Conservation (phyloP, 768 basidiomycete genomes). For the Phlegmacium glaucopus region DNA sequence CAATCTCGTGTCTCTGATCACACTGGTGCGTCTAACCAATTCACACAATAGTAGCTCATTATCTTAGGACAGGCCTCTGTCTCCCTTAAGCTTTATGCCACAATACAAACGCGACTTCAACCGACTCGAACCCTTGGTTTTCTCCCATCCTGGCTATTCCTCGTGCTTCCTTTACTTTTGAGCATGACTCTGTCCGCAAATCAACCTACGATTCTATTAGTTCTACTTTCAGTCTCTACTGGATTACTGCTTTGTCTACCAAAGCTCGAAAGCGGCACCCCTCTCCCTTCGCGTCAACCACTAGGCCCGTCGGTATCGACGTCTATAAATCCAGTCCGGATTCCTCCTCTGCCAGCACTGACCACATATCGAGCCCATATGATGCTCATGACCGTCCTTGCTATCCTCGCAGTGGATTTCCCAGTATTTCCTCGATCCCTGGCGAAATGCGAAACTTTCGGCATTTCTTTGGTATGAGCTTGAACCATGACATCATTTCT, state of each 20-base stretch:
- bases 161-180: slow-evolving; percentile 76
- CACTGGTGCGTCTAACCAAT: slow-evolving; percentile 24
- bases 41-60: not conserved
- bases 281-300: slow-evolving; percentile 46
- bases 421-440: slow-evolving; percentile 83
- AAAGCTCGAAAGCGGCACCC: slow-evolving; percentile 39
- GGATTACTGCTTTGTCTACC: slow-evolving; percentile 42
- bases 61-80: slow-evolving; percentile 58
- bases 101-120: slow-evolving; percentile 47
- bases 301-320: slow-evolving; percentile 16
- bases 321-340: slow-evolving; percentile 8
- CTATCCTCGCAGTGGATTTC: slow-evolving; percentile 96
- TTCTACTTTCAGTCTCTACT: slow-evolving; percentile 45
- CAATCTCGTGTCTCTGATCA: slow-evolving; percentile 55
- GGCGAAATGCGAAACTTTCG: slow-evolving; percentile 93
- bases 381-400: slow-evolving; percentile 89
- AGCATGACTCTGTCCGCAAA: slow-evolving; percentile 76
- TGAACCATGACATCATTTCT: too few species aligned
- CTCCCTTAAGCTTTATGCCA: slow-evolving; percentile 63
- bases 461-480: slow-evolving; percentile 85
- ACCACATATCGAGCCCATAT: slow-evolving; percentile 91
- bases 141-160: slow-evolving; percentile 54
- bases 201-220: slow-evolving; percentile 48
- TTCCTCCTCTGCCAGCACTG: slow-evolving; percentile 65
- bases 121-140: slow-evolving; percentile 34